Conservation (phyloP, 2,329 filamentous ascomycete genomes). For the Aureobasidium sp. region DNA sequence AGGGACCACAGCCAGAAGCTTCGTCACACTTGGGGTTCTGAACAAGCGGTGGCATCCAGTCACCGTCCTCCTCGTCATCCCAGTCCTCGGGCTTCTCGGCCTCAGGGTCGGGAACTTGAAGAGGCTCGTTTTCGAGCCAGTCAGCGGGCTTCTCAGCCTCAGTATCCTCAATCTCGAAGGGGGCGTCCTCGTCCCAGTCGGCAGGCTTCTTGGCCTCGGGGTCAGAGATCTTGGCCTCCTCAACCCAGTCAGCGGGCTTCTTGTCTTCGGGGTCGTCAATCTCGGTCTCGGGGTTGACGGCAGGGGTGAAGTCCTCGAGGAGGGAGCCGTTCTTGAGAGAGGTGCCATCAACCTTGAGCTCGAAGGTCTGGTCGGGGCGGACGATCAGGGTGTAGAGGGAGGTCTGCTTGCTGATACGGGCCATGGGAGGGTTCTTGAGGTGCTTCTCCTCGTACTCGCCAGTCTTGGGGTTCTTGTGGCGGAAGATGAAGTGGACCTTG, state of each 20-base stretch:
- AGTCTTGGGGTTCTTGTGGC: constrained; percentile 99
- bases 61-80: constrained; percentile 99
- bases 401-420: constrained; percentile 83
- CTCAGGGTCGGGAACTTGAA: constrained; percentile 81
- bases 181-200: constrained; percentile 98
- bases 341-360: constrained; percentile 87
- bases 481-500: constrained; percentile 98
- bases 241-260: constrained; percentile 95
- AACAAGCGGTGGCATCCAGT: constrained; percentile 86
- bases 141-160: constrained; percentile 86
- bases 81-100: constrained; percentile 97
- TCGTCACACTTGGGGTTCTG: constrained; percentile 96
- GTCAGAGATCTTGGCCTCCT: constrained; percentile 83
- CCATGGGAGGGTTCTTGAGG: constrained; percentile 72
- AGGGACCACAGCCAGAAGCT: constrained; percentile 85
- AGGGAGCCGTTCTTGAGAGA: constrained; percentile 83
- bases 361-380: constrained; percentile 90
- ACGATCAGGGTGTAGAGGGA: constrained; percentile 96
- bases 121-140: constrained; percentile 88
- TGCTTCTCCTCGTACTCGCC: constrained; percentile 99
- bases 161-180: constrained; percentile 92
- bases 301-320: constrained; percentile 82
- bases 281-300: constrained; percentile 92
- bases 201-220: constrained; percentile 93
- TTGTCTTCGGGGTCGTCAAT: constrained; percentile 89